Conservation (phyloP, 352 stramenopile genomes). For the Phytophthora lateralis region DNA sequence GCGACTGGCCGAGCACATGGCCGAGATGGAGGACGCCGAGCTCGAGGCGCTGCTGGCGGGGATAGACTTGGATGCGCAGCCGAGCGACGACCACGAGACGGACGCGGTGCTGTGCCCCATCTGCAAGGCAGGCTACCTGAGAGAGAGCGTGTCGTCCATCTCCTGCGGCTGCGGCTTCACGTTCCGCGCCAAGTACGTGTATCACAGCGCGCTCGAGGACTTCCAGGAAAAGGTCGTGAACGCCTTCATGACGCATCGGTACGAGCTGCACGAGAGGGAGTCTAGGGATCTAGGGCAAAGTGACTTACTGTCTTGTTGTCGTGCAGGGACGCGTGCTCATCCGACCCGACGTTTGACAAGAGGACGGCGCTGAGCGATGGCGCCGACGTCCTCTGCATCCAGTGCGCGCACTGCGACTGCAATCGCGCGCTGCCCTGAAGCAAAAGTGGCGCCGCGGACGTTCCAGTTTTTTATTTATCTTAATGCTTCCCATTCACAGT, state of each 20-base stretch:
- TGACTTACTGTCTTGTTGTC: conserved; percentile 3
- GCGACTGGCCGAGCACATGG: conserved; percentile 55
- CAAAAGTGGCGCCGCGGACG: background rate
- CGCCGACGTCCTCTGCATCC: conserved; percentile 45
- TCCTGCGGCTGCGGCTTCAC: conserved; percentile 61
- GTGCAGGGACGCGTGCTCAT: conserved; percentile 47
- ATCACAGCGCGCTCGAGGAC: conserved; percentile 59
- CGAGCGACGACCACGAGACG: background rate
- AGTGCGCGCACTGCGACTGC: conserved; percentile 44
- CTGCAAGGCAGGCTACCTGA: conserved; percentile 49
- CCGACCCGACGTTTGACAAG: conserved; percentile 61
- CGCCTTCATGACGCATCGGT: conserved; percentile 69
- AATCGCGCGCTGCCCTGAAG: conserved; percentile 35
- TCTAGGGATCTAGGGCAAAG: background rate
- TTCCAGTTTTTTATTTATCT: conserved; percentile 36
- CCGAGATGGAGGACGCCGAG: conserved; percentile 71
- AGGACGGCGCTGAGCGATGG: conserved; percentile 15
- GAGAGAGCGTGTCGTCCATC: conserved; percentile 34
- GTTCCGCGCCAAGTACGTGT: conserved; percentile 50
- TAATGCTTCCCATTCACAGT: background rate
- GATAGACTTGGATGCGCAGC: conserved; percentile 50
- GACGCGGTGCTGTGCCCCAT: conserved; percentile 42
- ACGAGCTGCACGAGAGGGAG: conserved; percentile 8
- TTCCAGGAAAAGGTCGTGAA: conserved; percentile 64
- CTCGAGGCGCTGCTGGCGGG: conserved; percentile 71